Evolutionary conservation across 1,284 basidiomycete genomes (phyloP).

Genomic region (Jaminaea rosea): DNA sequence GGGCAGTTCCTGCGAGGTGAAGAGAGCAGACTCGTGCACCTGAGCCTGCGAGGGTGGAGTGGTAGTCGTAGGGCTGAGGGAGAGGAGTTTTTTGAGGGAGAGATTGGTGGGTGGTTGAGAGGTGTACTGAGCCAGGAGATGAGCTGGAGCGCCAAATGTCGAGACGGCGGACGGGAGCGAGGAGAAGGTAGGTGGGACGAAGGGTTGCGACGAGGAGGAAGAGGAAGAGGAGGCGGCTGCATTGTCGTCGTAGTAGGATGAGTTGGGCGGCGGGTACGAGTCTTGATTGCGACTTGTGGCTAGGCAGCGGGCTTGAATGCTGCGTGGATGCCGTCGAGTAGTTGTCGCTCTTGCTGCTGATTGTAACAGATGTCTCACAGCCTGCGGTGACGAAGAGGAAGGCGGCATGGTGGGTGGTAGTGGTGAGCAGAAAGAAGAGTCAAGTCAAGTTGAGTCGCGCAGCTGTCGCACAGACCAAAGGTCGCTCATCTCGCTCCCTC

Average conservation of each 20-base stretch:
- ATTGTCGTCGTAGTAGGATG: not conserved
- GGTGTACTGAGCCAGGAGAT: slow-evolving; percentile 28
- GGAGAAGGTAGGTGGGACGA: not conserved
- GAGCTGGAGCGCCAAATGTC: slow-evolving; percentile 38
- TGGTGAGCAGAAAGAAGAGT: too few relatives aligned
- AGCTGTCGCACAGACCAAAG: too few relatives aligned
- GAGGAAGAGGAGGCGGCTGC: not conserved
- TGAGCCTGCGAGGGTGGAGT: slow-evolving; percentile 27
- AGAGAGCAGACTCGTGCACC: slow-evolving; percentile 34
- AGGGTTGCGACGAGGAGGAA: not conserved
- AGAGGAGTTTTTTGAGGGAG: slow-evolving; percentile 35
- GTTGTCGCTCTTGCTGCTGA: too few relatives aligned
- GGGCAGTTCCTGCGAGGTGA: slow-evolving; percentile 40
- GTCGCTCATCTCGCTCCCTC: too few relatives aligned
- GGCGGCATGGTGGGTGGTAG: too few relatives aligned
- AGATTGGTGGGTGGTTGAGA: slow-evolving; percentile 31
- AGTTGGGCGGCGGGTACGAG: not conserved
- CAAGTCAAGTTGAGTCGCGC: too few relatives aligned
- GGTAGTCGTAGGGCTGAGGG: slow-evolving; percentile 30
- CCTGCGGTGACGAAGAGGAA: too few relatives aligned
- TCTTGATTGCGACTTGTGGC: too few relatives aligned
- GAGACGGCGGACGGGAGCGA: slow-evolving; percentile 10
- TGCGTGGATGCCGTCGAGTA: too few relatives aligned
- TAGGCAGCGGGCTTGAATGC: too few relatives aligned
- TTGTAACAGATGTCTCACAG: too few relatives aligned